Evolutionary conservation across 202 grass and related monocot species (phyloP).

Genomic region (Brachypodium distachyon): DNA sequence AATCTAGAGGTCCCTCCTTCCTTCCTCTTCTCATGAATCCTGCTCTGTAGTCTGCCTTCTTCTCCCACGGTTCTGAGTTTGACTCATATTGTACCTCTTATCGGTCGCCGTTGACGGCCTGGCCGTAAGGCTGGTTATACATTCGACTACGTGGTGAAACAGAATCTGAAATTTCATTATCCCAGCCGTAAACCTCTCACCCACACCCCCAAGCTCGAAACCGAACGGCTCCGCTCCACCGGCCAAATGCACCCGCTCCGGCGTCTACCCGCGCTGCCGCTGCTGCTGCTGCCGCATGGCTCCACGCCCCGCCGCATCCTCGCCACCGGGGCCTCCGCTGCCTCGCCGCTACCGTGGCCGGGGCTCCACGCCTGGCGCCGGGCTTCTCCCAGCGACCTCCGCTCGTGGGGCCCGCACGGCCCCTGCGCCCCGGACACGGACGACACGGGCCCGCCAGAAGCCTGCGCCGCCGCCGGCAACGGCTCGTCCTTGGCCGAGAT

Average conservation of each 20-base stretch:
- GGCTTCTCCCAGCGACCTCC: conserved; percentile 42
- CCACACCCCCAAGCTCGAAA: not conserved
- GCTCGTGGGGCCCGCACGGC: conserved; percentile 51
- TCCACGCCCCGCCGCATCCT: conserved; percentile 1
- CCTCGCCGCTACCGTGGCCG: conserved; percentile 48
- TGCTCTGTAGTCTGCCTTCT: too few species aligned
- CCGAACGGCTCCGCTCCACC: not conserved
- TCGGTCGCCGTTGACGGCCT: too few species aligned
- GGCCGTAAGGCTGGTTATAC: too few species aligned
- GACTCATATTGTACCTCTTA: too few species aligned
- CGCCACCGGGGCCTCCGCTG: not conserved
- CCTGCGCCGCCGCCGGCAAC: not conserved
- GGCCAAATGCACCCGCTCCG: conserved; percentile 25
- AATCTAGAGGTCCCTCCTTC: not conserved
- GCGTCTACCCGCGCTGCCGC: conserved; percentile 7
- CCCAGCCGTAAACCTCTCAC: not conserved
- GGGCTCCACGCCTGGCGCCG: conserved; percentile 60
- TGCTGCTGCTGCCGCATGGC: not conserved
- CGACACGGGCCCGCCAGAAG: not conserved
- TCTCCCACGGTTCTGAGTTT: not conserved
- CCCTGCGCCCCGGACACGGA: conserved; percentile 28
- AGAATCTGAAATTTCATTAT: too few species aligned
- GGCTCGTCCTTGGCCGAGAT: conserved; percentile 57
- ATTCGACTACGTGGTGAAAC: too few species aligned
- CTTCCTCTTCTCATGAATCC: not conserved